Evolutionary conservation across 148 eudicot species (phyloP), one percentile per base, ranked within the genome.

Genomic region (Camellia japonica): DNA sequence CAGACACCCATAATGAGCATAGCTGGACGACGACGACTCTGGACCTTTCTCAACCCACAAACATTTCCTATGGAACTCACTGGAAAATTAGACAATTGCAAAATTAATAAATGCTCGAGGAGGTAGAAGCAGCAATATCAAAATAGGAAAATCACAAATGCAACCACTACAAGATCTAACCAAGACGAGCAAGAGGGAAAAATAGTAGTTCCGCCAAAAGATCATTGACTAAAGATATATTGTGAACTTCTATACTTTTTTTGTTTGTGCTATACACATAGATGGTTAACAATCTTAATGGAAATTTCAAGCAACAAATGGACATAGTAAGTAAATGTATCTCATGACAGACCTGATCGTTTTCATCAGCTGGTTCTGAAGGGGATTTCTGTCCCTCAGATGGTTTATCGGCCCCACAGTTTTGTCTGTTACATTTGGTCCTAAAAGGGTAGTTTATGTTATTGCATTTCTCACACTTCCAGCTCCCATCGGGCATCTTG

Each of bases 401-500:
- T 74, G 99, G 99, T 77, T 93, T 96, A 58, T 96, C 98, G 65
- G 97, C 97, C 23, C 98, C 99, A 83, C 99, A 96, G 79, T 93
- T 96, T 84, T 92, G 98, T 83, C 99, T 87, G 84, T 96, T 96
- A 82, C 99, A 96, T 87, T 93, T 96, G 80, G 91, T 91, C 85
- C 99, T 92, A 60, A 96, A 96, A 12, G 99, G 99, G 68, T 89
- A 96, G 75, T 96, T 96, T 75, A 92, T 90, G 84, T 96, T 96
- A 80, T 85, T 88, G 85, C 99, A 96, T 87, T 92, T 84, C 58
- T 90, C 94, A 76, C 99, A 96, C 83, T 91, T 92, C 99, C 99
- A 96, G 88, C 97, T 96, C 61, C 99, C 99, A 23, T 96, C 99
- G 4, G 99, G 99, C 95, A 90, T 91, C 78, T 96, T 95, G 86